phyloP scores from a whole-genome alignment of 164 flowering plant species.

The Berberis thunbergii region DNA sequence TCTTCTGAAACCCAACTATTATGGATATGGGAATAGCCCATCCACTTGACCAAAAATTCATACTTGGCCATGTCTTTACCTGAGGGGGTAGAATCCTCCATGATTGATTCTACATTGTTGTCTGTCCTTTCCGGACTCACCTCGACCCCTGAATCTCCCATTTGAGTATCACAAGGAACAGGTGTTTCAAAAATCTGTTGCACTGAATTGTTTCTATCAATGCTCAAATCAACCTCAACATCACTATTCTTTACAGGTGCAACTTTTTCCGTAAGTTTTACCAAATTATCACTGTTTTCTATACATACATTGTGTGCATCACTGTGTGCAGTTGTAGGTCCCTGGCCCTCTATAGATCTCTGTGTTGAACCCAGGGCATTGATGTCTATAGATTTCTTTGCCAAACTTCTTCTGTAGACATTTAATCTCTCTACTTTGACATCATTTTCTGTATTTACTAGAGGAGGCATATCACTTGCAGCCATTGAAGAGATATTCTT shows the following conservation, averaged over 20 bases:
- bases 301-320: conserved; percentile 24
- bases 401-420: conserved; percentile 30
- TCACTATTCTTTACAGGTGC: conserved; percentile 3
- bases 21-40: conserved; percentile 82
- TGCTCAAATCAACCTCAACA: conserved; percentile 6
- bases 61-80: conserved; percentile 16
- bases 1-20: conserved; percentile 86
- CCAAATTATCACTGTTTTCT: conserved; percentile 15
- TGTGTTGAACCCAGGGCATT: conserved; percentile 18
- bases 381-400: conserved; percentile 27
- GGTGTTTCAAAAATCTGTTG: conserved; percentile 10
- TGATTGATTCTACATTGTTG: conserved; percentile 12
- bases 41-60: conserved; percentile 97
- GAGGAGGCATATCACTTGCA: conserved; percentile 20
- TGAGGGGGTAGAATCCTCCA: conserved; percentile 18
- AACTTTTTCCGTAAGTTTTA: conserved; percentile 16
- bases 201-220: conserved; percentile 12
- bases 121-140: conserved; percentile 11
- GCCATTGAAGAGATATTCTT: conserved; percentile 14
- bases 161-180: conserved; percentile 13
- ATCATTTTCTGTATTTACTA: conserved; percentile 15
- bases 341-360: conserved; percentile 15
- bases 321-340: conserved; percentile 5
- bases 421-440: conserved; percentile 22
- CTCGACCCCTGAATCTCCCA: conserved; percentile 18